Evolutionary conservation across 2,329 filamentous ascomycete genomes (phyloP).

Genomic region (Raffaelea albimanens): DNA sequence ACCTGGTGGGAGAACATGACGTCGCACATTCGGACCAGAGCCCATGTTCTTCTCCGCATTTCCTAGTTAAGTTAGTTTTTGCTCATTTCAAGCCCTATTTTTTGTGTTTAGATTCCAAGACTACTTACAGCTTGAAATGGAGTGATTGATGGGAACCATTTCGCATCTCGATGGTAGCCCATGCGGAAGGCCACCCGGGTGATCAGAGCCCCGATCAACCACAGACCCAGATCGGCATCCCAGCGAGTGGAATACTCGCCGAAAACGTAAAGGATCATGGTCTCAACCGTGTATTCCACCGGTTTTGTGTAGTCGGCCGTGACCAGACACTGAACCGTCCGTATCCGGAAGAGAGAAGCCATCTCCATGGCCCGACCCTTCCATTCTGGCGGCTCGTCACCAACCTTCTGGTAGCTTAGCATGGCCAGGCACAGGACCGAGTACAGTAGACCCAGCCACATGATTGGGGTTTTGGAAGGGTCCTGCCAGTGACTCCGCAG

Average conservation of each 20-base stretch:
- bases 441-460: constrained; percentile 72
- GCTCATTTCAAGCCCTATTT: no score
- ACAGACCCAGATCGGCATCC: constrained; percentile 63
- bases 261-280: constrained; percentile 65
- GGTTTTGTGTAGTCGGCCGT: constrained; percentile 70
- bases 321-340: constrained; percentile 70
- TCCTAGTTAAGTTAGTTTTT: no score
- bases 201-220: constrained; percentile 45
- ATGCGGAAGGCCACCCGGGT: constrained; percentile 55
- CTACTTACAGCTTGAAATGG: constrained; percentile 59
- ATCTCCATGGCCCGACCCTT: constrained; percentile 54
- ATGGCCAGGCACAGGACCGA: constrained; percentile 68
- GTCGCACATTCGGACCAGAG: constrained; percentile 63
- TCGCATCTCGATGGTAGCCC: constrained; percentile 71
- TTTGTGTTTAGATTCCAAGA: no score
- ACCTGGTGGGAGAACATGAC: constrained; percentile 69
- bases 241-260: constrained; percentile 64
- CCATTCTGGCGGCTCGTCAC: constrained; percentile 72
- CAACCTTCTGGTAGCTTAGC: constrained; percentile 69
- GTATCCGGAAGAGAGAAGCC: constrained; percentile 55
- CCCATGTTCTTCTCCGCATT: constrained; percentile 62
- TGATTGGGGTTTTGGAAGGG: constrained; percentile 61
- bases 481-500: constrained; percentile 59
- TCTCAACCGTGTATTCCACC: constrained; percentile 67
- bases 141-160: constrained; percentile 61